A percentile compares a stretch with the other conserved stretches of the same genome.
Evolutionary conservation across 2,329 filamentous ascomycete genomes (phyloP).

Genomic region (Colletotrichum zoysiae): DNA sequence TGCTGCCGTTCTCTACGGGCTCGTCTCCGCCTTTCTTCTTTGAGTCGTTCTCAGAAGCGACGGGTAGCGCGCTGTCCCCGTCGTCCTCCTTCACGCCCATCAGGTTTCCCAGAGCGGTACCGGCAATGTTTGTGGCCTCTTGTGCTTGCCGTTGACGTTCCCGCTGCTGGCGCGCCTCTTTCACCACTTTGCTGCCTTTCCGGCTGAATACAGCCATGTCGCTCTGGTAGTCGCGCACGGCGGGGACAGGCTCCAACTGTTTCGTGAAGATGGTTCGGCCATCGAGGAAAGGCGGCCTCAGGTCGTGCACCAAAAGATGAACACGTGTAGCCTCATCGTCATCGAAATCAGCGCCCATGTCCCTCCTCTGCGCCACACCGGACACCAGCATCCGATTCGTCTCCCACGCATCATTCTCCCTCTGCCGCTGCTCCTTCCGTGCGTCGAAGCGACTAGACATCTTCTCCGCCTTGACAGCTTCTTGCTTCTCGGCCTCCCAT

Average conservation of each 20-base stretch:
- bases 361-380: conserved; percentile 90
- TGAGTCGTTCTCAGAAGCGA: conserved; percentile 76
- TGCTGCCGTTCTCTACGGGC: conserved; percentile 45
- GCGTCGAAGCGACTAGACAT: conserved; percentile 78
- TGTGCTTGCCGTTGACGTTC: conserved; percentile 95
- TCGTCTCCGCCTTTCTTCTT: conserved; percentile 57
- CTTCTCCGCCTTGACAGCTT: conserved; percentile 82
- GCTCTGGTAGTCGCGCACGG: conserved; percentile 92
- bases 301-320: conserved; percentile 91
- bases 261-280: conserved; percentile 97
- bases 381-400: conserved; percentile 98
- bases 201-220: conserved; percentile 99
- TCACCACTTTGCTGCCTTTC: conserved; percentile 93
- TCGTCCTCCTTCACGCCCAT: conserved; percentile 96
- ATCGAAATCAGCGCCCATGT: conserved; percentile 85
- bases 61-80: conserved; percentile 87
- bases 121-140: conserved; percentile 91
- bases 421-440: conserved; percentile 85
- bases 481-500: conserved; percentile 79
- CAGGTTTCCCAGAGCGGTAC: conserved; percentile 91
- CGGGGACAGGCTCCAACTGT: conserved; percentile 93
- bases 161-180: conserved; percentile 89
- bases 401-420: conserved; percentile 98
- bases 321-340: conserved; percentile 92
- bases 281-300: conserved; percentile 94